These are phyloP conservation scores for Neoarthrinium moseri DNA, from an alignment of 2,329 filamentous ascomycete species.

Conservation along the genomic window DNA sequence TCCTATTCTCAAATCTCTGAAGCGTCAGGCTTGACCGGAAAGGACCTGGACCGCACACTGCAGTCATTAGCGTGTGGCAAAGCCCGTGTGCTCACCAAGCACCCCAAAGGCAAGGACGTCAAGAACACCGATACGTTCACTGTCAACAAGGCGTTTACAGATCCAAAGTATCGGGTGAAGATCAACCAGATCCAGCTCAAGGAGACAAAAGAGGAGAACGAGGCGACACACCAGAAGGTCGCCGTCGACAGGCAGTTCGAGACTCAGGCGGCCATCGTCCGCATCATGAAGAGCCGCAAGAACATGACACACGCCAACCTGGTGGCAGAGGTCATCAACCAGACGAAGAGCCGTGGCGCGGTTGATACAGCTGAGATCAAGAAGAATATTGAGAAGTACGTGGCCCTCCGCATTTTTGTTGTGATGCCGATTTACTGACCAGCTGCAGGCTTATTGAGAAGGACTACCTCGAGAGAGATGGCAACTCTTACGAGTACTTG, in stretches of 20 bases:
- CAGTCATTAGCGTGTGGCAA: slow-evolving; percentile 94
- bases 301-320: slow-evolving; percentile 82
- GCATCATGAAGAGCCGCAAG: slow-evolving; percentile 96
- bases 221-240: slow-evolving; percentile 87
- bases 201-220: slow-evolving; percentile 93
- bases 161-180: slow-evolving; percentile 88
- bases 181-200: slow-evolving; percentile 98
- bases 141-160: slow-evolving; percentile 73
- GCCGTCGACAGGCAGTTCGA: slow-evolving; percentile 90
- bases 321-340: slow-evolving; percentile 86
- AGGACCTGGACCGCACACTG: slow-evolving; percentile 83
- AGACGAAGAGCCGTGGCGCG: slow-evolving; percentile 83
- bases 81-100: slow-evolving; percentile 78
- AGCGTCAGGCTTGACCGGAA: slow-evolving; percentile 71
- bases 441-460: slow-evolving; percentile 78
- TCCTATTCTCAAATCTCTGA: slow-evolving; percentile 74
- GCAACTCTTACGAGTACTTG: slow-evolving; percentile 68
- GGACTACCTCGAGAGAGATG: slow-evolving; percentile 84
- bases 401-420: slow-evolving; percentile 18
- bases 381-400: slow-evolving; percentile 91
- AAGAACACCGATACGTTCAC: slow-evolving; percentile 77
- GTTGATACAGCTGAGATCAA: slow-evolving; percentile 88
- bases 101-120: slow-evolving; percentile 82
- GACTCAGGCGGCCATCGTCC: slow-evolving; percentile 93
- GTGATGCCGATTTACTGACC: slow-evolving; percentile 22